phyloP scores from a whole-genome alignment of 108 stramenopile species.

The Pseudonitzschia pungens region DNA sequence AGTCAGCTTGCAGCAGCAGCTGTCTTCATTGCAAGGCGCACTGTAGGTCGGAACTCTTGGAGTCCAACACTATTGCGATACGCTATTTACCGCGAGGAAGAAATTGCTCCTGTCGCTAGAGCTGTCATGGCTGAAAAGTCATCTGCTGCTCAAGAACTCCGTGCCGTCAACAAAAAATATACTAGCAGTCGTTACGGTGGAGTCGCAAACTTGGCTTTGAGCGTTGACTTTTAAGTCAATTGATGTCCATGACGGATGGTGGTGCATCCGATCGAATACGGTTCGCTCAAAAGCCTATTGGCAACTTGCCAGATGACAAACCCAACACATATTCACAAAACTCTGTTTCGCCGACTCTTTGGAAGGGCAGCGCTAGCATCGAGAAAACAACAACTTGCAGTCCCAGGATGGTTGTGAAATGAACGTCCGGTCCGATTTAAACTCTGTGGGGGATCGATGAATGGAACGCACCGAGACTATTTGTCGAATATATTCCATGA shows the following conservation, averaged over 20 bases:
- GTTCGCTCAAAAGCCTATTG: not conserved
- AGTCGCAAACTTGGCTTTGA: conserved; percentile 64
- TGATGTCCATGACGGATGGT: not conserved
- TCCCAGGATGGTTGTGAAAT: conserved; percentile 4
- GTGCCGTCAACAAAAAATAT: conserved; percentile 90
- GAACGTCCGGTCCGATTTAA: not conserved
- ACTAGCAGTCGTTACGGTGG: conserved; percentile 71
- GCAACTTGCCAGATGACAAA: not conserved
- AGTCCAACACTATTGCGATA: conserved; percentile 89
- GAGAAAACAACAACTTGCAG: conserved; percentile 12
- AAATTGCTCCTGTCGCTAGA: conserved; percentile 72
- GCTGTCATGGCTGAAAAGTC: conserved; percentile 66
- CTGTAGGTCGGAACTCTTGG: conserved; percentile 88
- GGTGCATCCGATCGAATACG: not conserved
- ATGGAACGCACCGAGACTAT: not conserved
- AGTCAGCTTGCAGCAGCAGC: conserved; percentile 91
- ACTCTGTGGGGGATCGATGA: not conserved
- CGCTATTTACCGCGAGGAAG: conserved; percentile 81
- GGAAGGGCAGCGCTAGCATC: conserved; percentile 15
- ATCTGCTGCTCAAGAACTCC: conserved; percentile 53
- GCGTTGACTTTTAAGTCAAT: conserved; percentile 38
- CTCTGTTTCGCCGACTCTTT: conserved; percentile 18
- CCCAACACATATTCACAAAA: not conserved
- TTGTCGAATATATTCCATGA: conserved; percentile 3
- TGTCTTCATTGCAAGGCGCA: conserved; percentile 85